A percentile compares a stretch with the other conserved stretches of the same genome.
phyloP scores from a whole-genome alignment of 164 flowering plant genomes.

The Vitis rupestris region DNA sequence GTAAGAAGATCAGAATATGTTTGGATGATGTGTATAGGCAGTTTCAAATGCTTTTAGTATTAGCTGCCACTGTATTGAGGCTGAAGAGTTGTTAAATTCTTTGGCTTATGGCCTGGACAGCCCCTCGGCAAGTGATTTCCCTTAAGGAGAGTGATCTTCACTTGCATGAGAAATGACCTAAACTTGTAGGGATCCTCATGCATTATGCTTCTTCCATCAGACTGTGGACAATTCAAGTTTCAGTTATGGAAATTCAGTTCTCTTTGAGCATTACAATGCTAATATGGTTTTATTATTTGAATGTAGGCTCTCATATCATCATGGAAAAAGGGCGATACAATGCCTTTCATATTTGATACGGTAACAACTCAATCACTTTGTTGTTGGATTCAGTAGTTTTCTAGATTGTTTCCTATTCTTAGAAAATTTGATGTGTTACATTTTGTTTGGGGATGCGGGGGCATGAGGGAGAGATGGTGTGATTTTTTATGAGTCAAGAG shows the following conservation, averaged over 20 bases:
- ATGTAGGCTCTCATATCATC: constrained; percentile 84
- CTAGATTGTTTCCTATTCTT: background rate
- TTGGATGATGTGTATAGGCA: no score
- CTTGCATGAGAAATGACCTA: no score
- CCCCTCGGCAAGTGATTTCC: background rate
- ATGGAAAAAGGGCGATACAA: constrained; percentile 87
- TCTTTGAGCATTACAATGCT: background rate
- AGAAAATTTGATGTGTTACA: background rate
- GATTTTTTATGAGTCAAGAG: no score
- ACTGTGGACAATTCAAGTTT: background rate
- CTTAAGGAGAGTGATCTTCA: background rate
- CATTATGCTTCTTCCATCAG: background rate
- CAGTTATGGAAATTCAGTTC: no score
- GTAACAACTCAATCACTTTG: constrained; percentile 30
- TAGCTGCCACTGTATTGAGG: no score
- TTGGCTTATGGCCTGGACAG: no score
- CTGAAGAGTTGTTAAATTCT: no score
- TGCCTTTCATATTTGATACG: constrained; percentile 97
- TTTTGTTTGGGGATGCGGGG: no score
- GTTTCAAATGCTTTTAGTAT: no score
- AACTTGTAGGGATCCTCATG: no score
- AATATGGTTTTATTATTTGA: constrained; percentile 2
- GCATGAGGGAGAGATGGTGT: no score
- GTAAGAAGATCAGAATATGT: no score
- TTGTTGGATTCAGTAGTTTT: background rate